Percentiles rank a stretch among this genome's conserved stretches.
These are phyloP conservation scores for Ceratocystis cubensis DNA, from an alignment of 2,329 filamentous ascomycete genomes.

Conservation along the genomic window DNA sequence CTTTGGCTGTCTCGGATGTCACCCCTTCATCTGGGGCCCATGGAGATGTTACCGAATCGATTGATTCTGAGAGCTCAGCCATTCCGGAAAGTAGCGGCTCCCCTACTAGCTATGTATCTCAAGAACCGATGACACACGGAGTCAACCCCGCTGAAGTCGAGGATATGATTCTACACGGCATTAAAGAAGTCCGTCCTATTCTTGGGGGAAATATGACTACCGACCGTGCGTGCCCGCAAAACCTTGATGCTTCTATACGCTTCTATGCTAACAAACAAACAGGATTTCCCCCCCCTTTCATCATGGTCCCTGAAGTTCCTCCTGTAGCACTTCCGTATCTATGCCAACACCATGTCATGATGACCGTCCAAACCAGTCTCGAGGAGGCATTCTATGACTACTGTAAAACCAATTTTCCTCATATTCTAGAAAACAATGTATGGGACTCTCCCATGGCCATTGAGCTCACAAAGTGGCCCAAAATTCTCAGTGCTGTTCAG, in stretches of 20 bases:
- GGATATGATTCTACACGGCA: conserved; percentile 1
- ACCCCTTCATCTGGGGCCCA: neutral
- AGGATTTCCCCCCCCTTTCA: conserved; percentile 12
- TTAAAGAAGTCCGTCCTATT: conserved; percentile 7
- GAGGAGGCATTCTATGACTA: conserved; percentile 15
- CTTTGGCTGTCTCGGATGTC: neutral
- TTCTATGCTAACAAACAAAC: neutral
- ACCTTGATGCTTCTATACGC: neutral
- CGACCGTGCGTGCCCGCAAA: neutral
- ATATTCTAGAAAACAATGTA: neutral
- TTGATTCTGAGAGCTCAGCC: neutral
- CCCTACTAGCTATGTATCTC: too few relatives aligned
- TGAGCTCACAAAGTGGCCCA: conserved; percentile 17
- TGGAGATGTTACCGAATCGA: neutral
- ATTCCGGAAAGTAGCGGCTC: neutral
- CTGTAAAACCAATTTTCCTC: conserved; percentile 11
- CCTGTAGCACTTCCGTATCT: conserved; percentile 13
- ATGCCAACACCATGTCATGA: conserved; percentile 17
- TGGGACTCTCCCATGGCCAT: conserved; percentile 16
- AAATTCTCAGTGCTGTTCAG: conserved; percentile 4
- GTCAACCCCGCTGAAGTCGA: neutral
- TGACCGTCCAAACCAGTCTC: conserved; percentile 4
- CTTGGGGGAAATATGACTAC: neutral
- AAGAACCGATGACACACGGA: neutral
- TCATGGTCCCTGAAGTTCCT: conserved; percentile 6